Evolutionary conservation across 345 rosid genomes (phyloP).

Genomic region (Camelina sativa): DNA sequence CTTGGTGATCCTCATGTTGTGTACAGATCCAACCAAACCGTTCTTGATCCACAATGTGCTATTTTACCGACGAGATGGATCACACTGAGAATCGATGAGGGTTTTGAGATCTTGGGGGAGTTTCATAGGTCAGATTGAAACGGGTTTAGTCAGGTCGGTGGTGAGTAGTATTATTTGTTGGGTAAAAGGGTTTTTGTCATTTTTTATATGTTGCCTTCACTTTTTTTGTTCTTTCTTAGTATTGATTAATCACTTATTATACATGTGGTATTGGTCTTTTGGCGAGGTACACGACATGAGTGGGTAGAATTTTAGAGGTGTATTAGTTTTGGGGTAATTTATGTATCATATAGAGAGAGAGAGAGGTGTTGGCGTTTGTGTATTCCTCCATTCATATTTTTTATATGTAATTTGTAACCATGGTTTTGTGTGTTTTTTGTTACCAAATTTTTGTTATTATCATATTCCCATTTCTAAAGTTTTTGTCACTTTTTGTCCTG

Average conservation of each 20-base stretch:
- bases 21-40: slow-evolving; percentile 56
- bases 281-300: slow-evolving; percentile 10
- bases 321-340: slow-evolving; percentile 27
- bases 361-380: slow-evolving; percentile 15
- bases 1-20: slow-evolving; percentile 49
- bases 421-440: slow-evolving; percentile 1
- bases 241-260: slow-evolving; percentile 18
- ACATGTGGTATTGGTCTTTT: slow-evolving; percentile 16
- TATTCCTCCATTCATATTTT: neutral
- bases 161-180: slow-evolving; percentile 41
- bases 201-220: slow-evolving; percentile 5
- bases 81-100: slow-evolving; percentile 43
- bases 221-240: slow-evolving; percentile 4
- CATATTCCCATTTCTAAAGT: too few species aligned
- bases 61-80: slow-evolving; percentile 33
- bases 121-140: slow-evolving; percentile 7
- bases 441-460: neutral
- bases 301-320: neutral
- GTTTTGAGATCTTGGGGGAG: slow-evolving; percentile 41
- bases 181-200: slow-evolving; percentile 29
- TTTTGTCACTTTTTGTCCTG: too few species aligned
- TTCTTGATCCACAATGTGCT: slow-evolving; percentile 38
- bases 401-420: slow-evolving; percentile 9
- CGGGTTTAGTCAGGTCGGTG: slow-evolving; percentile 38
- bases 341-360: slow-evolving; percentile 33